A percentile compares a stretch with the other conserved stretches of the same genome.
These are phyloP conservation scores for Rosa multiflora DNA, from an alignment of 306 rosid species.

Conservation along the genomic window DNA sequence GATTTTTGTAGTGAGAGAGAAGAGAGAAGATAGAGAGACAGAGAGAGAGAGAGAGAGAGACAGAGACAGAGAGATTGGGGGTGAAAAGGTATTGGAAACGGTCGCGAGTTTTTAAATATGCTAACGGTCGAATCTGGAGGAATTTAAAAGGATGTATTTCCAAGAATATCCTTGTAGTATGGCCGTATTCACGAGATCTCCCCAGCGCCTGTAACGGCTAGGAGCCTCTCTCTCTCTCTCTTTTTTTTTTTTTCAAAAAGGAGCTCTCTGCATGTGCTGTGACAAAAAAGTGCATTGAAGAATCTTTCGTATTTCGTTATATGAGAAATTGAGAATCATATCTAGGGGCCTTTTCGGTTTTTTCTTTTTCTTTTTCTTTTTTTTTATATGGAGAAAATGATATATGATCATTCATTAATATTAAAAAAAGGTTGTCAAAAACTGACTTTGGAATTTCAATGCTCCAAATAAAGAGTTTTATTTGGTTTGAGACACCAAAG, in stretches of 20 bases:
- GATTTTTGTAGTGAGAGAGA: neutral
- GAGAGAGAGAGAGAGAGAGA: neutral
- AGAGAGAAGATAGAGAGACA: neutral
- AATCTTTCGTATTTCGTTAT: too few species aligned
- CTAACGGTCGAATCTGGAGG: conserved; percentile 65
- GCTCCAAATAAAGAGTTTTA: too few species aligned
- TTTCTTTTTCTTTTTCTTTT: too few species aligned
- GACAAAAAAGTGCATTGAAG: too few species aligned
- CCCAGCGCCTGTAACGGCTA: conserved; percentile 30
- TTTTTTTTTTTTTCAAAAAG: neutral
- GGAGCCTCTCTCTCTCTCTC: neutral
- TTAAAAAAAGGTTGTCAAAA: too few species aligned
- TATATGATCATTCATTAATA: too few species aligned
- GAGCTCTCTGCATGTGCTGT: neutral
- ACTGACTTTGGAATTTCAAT: too few species aligned
- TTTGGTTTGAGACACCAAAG: too few species aligned
- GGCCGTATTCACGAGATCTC: conserved; percentile 7
- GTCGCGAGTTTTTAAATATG: conserved; percentile 25
- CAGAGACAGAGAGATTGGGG: neutral
- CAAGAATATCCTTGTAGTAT: conserved; percentile 23
- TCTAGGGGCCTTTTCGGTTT: too few species aligned
- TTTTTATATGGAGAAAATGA: too few species aligned
- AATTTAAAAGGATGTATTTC: conserved; percentile 5
- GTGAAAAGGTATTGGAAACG: conserved; percentile 12
- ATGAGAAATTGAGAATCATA: too few species aligned